These are phyloP conservation scores for Citrus hindsii DNA, from an alignment of 345 rosid species.

Conservation along the genomic window DNA sequence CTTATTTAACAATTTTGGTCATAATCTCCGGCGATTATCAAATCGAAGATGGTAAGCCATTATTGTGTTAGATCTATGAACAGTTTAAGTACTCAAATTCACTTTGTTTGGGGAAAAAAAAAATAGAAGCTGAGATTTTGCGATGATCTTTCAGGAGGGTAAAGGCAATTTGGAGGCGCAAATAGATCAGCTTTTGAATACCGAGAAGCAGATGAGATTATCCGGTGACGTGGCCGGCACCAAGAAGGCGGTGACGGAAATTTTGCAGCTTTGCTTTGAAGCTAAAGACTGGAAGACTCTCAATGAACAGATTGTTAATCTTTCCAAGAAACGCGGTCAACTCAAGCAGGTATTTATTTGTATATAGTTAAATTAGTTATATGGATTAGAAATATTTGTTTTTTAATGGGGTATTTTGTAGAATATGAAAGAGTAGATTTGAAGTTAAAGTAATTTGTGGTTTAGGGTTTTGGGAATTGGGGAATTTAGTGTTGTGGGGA, in stretches of 20 bases:
- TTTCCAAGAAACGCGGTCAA: conserved; percentile 89
- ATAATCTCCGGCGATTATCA: not conserved
- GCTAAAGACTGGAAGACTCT: conserved; percentile 81
- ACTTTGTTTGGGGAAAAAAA: not conserved
- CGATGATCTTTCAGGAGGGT: conserved; percentile 38
- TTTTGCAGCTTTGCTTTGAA: conserved; percentile 76
- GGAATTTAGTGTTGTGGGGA: not conserved
- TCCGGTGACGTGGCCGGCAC: conserved; percentile 79
- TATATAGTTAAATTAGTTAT: no score
- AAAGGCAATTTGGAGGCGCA: conserved; percentile 46
- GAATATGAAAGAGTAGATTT: not conserved
- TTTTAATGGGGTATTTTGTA: not conserved
- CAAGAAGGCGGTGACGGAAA: conserved; percentile 70
- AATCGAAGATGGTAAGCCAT: conserved; percentile 21
- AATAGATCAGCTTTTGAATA: conserved; percentile 68
- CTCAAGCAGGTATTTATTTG: conserved; percentile 64
- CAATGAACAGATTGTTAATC: conserved; percentile 64
- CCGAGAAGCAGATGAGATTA: conserved; percentile 82
- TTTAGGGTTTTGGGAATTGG: not conserved
- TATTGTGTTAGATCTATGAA: not conserved
- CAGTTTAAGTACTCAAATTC: not conserved
- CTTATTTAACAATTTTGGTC: not conserved
- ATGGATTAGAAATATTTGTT: not conserved
- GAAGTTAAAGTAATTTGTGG: not conserved
- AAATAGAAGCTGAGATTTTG: not conserved